Percentiles rank a stretch among this genome's conserved stretches.
phyloP scores from a whole-genome alignment of 768 basidiomycete genomes.

The Tephrocybe rancida region DNA sequence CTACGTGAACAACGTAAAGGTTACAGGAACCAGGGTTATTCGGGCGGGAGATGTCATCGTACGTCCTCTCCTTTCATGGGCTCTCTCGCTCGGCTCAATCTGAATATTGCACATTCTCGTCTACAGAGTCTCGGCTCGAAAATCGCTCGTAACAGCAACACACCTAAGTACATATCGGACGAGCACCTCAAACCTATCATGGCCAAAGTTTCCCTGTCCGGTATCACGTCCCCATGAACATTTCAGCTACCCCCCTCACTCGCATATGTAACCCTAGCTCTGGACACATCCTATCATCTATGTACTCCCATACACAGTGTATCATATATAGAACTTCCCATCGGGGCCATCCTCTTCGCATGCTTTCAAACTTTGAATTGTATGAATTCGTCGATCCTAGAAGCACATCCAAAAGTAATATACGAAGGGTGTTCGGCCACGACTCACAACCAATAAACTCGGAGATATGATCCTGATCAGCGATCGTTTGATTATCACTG shows the following conservation, averaged over 20 bases:
- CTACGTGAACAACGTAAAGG: slow-evolving; percentile 45
- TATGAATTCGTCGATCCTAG: no score
- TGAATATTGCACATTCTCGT: neutral
- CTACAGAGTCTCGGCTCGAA: slow-evolving; percentile 41
- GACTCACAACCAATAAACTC: no score
- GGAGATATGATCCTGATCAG: no score
- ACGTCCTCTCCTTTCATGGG: slow-evolving; percentile 18
- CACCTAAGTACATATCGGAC: slow-evolving; percentile 39
- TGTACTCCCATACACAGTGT: slow-evolving; percentile 2
- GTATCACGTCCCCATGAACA: slow-evolving; percentile 21
- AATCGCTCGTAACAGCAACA: slow-evolving; percentile 38
- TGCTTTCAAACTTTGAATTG: neutral
- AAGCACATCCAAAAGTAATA: no score
- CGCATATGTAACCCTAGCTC: slow-evolving; percentile 5
- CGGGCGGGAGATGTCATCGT: slow-evolving; percentile 48
- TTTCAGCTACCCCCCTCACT: neutral
- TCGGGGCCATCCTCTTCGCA: neutral
- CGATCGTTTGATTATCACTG: no score
- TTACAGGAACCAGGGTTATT: slow-evolving; percentile 37
- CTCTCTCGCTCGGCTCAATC: neutral
- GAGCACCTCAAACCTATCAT: slow-evolving; percentile 49
- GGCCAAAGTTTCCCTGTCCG: slow-evolving; percentile 38
- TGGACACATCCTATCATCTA: neutral
- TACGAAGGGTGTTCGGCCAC: no score
- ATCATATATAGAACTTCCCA: neutral